Evolutionary conservation across 2,329 filamentous ascomycete genomes (phyloP).

Genomic region (Cladosporium sp.): DNA sequence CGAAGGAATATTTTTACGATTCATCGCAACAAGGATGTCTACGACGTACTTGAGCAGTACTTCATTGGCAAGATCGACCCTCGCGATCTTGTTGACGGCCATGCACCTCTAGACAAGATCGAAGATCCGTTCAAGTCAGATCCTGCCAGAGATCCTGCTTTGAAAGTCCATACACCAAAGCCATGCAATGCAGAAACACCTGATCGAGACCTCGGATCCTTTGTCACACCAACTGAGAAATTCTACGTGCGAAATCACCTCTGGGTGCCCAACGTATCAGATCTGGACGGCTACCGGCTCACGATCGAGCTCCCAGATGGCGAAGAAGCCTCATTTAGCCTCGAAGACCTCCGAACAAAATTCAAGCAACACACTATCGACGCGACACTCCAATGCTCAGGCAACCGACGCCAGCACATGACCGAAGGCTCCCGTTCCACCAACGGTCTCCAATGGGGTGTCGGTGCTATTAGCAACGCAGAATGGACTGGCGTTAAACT

Average conservation of each 20-base stretch:
- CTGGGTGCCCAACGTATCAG: constrained; percentile 53
- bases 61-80: constrained; percentile 58
- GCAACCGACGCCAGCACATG: constrained; percentile 55
- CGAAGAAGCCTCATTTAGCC: constrained; percentile 49
- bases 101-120: constrained; percentile 49
- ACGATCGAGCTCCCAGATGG: constrained; percentile 56
- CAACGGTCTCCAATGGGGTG: constrained; percentile 57
- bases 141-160: constrained; percentile 48
- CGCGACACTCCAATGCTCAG: constrained; percentile 57
- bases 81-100: constrained; percentile 51
- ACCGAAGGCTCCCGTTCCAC: constrained; percentile 46
- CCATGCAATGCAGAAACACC: constrained; percentile 62
- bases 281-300: constrained; percentile 43
- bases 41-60: constrained; percentile 62
- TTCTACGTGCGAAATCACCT: constrained; percentile 63
- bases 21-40: constrained; percentile 62
- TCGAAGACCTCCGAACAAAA: constrained; percentile 50
- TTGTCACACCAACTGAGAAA: constrained; percentile 52
- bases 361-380: constrained; percentile 52
- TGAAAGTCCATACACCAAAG: constrained; percentile 51
- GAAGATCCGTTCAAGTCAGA: constrained; percentile 59
- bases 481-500: constrained; percentile 57
- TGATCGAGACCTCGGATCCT: constrained; percentile 44
- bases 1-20: constrained; percentile 59
- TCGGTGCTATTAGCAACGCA: constrained; percentile 58